A percentile compares a stretch with the other conserved stretches of the same genome.
phyloP scores from a whole-genome alignment of 495 filamentous ascomycete species.

The Podospora conica region DNA sequence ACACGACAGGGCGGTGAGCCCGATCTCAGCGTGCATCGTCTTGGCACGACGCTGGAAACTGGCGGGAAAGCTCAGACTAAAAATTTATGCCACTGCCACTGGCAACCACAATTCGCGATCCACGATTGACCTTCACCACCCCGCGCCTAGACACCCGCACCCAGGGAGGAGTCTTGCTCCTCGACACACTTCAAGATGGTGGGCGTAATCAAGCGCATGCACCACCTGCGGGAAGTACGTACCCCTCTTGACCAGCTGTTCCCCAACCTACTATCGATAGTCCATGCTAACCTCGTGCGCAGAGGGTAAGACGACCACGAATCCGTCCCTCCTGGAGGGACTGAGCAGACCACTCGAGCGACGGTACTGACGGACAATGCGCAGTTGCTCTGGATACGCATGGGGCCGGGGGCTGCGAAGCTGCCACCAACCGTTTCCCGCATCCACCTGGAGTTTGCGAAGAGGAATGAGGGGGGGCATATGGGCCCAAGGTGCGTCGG shows the following conservation, averaged over 20 bases:
- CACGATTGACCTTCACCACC: background rate
- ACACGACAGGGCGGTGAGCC: slow-evolving; percentile 18
- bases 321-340: slow-evolving; percentile 7
- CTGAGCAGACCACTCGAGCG: slow-evolving; percentile 12
- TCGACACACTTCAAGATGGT: slow-evolving; percentile 57
- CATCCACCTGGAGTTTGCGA: slow-evolving; percentile 77
- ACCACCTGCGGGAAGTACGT: slow-evolving; percentile 70
- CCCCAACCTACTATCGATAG: background rate
- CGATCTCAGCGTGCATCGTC: background rate
- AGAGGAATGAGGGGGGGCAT: slow-evolving; percentile 60
- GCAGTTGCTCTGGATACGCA: slow-evolving; percentile 64
- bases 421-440: slow-evolving; percentile 73
- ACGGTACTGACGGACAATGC: slow-evolving; percentile 11
- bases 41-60: background rate
- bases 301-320: slow-evolving; percentile 32
- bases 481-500: slow-evolving; percentile 66
- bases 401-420: slow-evolving; percentile 75
- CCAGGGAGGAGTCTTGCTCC: slow-evolving; percentile 6
- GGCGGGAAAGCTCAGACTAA: slow-evolving; percentile 9
- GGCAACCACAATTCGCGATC: background rate
- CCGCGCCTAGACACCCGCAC: background rate
- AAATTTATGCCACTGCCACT: slow-evolving; percentile 16
- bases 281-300: slow-evolving; percentile 17
- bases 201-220: slow-evolving; percentile 68
- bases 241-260: background rate